phyloP scores from a whole-genome alignment of 176 grass and related monocot species.

The Microstegium vimineum region DNA sequence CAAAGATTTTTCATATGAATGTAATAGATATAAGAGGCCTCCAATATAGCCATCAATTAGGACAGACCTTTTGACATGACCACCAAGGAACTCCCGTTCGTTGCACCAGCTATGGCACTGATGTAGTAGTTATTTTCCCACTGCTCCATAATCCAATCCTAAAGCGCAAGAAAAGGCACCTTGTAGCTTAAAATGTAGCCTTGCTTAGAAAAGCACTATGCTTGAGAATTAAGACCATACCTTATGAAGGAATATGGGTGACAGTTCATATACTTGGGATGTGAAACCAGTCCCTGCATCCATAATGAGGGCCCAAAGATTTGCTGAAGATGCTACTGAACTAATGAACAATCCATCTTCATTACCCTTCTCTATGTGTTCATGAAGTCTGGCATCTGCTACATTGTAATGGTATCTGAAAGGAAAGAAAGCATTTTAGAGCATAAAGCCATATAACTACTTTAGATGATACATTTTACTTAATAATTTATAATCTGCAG shows the following conservation, averaged over 20 bases:
- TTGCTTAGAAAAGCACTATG: conserved; percentile 2
- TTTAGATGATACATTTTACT: neutral
- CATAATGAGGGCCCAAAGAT: conserved; percentile 99
- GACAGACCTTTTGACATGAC: conserved; percentile 97
- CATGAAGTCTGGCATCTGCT: conserved; percentile 85
- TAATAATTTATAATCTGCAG: neutral
- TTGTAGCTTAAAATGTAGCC: conserved; percentile 1
- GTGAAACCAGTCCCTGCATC: conserved; percentile 91
- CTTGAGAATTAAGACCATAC: conserved; percentile 34
- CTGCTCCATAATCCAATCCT: conserved; percentile 99
- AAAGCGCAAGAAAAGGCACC: conserved; percentile 26
- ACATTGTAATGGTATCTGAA: conserved; percentile 97
- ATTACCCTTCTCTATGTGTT: conserved; percentile 94
- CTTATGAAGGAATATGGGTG: conserved; percentile 93
- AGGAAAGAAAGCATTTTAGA: neutral
- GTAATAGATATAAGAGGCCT: neutral
- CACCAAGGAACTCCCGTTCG: conserved; percentile 92
- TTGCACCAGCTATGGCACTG: conserved; percentile 87
- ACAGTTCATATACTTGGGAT: conserved; percentile 95
- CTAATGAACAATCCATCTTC: conserved; percentile 98
- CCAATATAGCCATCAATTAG: conserved; percentile 1
- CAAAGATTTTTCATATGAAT: neutral
- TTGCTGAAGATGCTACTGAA: conserved; percentile 81
- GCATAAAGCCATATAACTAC: neutral
- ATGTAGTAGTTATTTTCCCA: conserved; percentile 99